phyloP scores from a whole-genome alignment of 2,329 filamentous ascomycete genomes.

The Thelonectria rubi region DNA sequence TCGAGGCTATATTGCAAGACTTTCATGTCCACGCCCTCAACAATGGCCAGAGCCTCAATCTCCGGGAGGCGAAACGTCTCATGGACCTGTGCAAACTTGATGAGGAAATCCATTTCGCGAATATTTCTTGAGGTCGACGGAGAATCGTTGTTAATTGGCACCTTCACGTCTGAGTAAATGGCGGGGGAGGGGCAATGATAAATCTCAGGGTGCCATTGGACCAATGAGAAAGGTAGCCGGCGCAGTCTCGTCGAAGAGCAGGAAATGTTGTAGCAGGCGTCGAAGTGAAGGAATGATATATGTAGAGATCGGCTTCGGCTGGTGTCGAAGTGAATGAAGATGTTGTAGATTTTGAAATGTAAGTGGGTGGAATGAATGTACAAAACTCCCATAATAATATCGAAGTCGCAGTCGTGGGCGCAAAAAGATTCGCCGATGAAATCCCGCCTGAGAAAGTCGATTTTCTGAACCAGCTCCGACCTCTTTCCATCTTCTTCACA shows the following conservation, averaged over 20 bases:
- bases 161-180: slow-evolving; percentile 21
- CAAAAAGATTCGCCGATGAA: slow-evolving; percentile 42
- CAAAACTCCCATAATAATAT: slow-evolving; percentile 66
- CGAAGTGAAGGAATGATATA: not conserved
- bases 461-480: slow-evolving; percentile 18
- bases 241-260: not conserved
- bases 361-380: slow-evolving; percentile 48
- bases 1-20: slow-evolving; percentile 78
- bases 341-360: slow-evolving; percentile 17
- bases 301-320: not conserved
- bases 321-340: not conserved
- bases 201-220: slow-evolving; percentile 7
- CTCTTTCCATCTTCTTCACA: not conserved
- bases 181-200: slow-evolving; percentile 21
- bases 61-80: slow-evolving; percentile 91
- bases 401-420: slow-evolving; percentile 22
- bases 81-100: slow-evolving; percentile 89
- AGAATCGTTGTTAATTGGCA: slow-evolving; percentile 1
- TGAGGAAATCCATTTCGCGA: slow-evolving; percentile 75
- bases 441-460: slow-evolving; percentile 33
- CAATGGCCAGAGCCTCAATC: slow-evolving; percentile 78
- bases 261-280: not conserved
- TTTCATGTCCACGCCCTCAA: slow-evolving; percentile 73
- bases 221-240: not conserved
- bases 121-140: slow-evolving; percentile 1